Base-by-base conservation (phyloP, 306 rosid genomes). In the Crotalaria pallida region DNA sequence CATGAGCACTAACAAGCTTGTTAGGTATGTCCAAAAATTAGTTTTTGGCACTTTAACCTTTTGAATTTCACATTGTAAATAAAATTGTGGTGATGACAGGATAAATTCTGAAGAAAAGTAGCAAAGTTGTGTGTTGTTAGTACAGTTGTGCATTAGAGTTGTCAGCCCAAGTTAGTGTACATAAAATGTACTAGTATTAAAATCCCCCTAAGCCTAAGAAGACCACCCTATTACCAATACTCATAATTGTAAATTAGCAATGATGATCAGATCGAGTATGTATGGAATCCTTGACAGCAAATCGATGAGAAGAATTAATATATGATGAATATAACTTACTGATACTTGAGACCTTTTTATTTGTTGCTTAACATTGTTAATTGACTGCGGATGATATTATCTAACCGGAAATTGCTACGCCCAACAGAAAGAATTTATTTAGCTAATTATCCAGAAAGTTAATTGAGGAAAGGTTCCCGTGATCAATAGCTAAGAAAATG, bases 1-100 rank as follows among this genome's bases (percentile, higher is more conserved):
- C 88, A 60, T 5, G 92, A 82, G 80, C 83, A 49, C 67, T 87
- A 83, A 77, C 43, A 76, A 76, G 40, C 56, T 59, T 59, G 48
- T 38, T 50, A 68, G 83, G 88, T 84, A 76, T 27, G 58, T 73
- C 58, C 58, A 33, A 43, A 50, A 50, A 58, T 63, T 69, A 38
- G 38, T 31, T n/a, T 19, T 16, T 21, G 55, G 31, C 23, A 57
- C 31, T 69, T 51, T 27, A 64, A 44, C 36, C 10, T 18, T 51
- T 33, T 24, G 33, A 69, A 53, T 29, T 31, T 74, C 52, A 22
- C 65, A 7, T 52, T n/a, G n/a, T n/a, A n/a, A n/a, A n/a, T n/a
- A n/a, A n/a, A n/a, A n/a, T n/a, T 56, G 33, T 72, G 75, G 27
- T 27, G 65, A 68, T 71, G 61, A 53, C 77, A 81, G 80, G 78